Percentiles rank a stretch among this genome's conserved stretches.
These are phyloP conservation scores for Penicillium argentinense DNA, from an alignment of 495 filamentous ascomycete genomes.

Conservation along the genomic window DNA sequence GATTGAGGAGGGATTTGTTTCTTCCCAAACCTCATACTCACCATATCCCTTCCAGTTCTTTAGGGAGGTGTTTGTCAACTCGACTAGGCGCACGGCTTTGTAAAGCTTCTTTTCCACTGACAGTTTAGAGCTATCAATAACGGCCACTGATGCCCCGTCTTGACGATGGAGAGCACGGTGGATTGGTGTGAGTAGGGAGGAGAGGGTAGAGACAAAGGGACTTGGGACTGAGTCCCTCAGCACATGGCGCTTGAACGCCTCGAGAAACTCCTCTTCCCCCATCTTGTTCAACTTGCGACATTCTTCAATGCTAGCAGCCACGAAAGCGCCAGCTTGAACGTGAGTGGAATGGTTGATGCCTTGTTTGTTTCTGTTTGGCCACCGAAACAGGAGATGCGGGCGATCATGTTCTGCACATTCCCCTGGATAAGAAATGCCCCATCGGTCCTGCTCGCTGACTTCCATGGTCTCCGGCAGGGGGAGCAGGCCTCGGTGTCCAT, in stretches of 20 bases:
- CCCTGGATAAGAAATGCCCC: no score
- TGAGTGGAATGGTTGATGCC: no score
- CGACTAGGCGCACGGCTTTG: constrained; percentile 24
- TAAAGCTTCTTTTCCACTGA: constrained; percentile 16
- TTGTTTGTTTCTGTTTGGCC: constrained; percentile 34
- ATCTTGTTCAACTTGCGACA: constrained; percentile 17
- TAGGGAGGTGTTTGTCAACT: constrained; percentile 14
- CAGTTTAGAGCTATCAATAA: constrained; percentile 36
- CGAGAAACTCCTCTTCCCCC: constrained; percentile 13
- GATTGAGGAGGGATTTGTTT: constrained; percentile 24
- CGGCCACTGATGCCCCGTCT: constrained; percentile 25
- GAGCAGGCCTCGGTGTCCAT: not conserved
- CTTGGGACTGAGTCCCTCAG: constrained; percentile 9
- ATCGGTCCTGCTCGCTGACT: not conserved
- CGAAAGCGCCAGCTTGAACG: no score
- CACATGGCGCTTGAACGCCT: constrained; percentile 27
- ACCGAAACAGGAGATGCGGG: constrained; percentile 35
- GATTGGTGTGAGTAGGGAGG: constrained; percentile 27
- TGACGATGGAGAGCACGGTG: constrained; percentile 30
- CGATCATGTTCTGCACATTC: constrained; percentile 3
- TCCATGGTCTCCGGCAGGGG: not conserved
- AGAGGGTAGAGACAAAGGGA: constrained; percentile 37
- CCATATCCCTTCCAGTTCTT: constrained; percentile 27
- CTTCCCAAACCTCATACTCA: constrained; percentile 38
- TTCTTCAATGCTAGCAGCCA: constrained; percentile 29